Evolutionary conservation across 192 early-diverging fungal species (phyloP), one percentile per base, ranked within the genome.

Genomic region (Gonapodya prolifera): DNA sequence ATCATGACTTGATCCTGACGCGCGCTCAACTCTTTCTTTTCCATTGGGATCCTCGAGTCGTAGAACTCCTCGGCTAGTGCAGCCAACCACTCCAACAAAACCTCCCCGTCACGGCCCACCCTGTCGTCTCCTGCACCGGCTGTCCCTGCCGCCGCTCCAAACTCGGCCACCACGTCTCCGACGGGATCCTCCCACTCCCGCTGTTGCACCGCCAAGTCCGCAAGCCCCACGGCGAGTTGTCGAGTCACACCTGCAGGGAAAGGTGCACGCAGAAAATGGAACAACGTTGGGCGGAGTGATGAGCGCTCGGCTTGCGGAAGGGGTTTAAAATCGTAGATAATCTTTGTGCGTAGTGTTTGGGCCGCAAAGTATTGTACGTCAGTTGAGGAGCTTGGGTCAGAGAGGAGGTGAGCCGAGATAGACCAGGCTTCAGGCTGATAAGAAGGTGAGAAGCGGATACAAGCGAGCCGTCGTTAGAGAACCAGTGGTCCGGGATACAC

Each of bases 171-270:
- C 83, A 99, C 83, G 29, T 96, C 88, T 35, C 75, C 83, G 1
- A 98, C 86, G 2, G 92, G 93, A 75, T 94, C 89, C 33, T 85
- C 82, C 97, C 97, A 99, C 8, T 90, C 87, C 0, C 84, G 80
- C 78, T 94, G 80, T 79, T 94, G 92, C 77, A 94, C 83, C 0
- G 94, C 92, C 75, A 98, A 78, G 70, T 91, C 94, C 0, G 95
- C 97, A 69, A 97, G 82, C 0, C 90, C 83, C 69, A 97, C 82
- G 75, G 91, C 94, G 34, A 99, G 84, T 75, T 99, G 95, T 8
- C 45, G 45, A 8, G 45, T 61, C 8, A 61, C 45, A 23, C 45
- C 45, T 61, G 8, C 45, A 1, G 89, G 90, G 76, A 87, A 82
- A 70, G 96, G 87, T 1, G 86, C 90, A 1, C 90, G 83, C 29